Evolutionary conservation across 2,329 filamentous ascomycete species (phyloP).

Genomic region (Diaporthe citrichinensis): DNA sequence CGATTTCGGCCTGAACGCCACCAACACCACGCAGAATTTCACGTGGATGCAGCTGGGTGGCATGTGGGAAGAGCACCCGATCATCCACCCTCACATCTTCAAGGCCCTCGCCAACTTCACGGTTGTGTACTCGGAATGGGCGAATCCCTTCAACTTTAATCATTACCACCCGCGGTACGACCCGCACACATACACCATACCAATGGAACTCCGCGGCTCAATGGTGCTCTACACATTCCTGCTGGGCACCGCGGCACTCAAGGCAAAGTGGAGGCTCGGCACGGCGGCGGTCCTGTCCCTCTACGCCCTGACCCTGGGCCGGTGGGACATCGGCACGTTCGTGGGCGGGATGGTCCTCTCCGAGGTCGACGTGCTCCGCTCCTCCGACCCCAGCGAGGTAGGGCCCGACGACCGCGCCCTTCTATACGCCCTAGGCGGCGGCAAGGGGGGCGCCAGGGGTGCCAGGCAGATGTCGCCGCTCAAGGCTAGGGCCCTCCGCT

Average conservation of each 20-base stretch:
- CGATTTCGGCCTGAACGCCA: conserved; percentile 49
- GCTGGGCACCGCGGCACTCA: conserved; percentile 55
- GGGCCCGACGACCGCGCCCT: conserved; percentile 38
- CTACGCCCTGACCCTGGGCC: conserved; percentile 53
- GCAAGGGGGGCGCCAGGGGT: not conserved
- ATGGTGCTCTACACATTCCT: conserved; percentile 58
- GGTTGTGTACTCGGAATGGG: conserved; percentile 55
- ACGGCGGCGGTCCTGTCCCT: conserved; percentile 50
- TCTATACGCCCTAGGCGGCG: conserved; percentile 19
- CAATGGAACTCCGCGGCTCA: conserved; percentile 58
- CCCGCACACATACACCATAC: conserved; percentile 58
- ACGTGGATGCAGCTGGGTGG: conserved; percentile 56
- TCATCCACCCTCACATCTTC: conserved; percentile 55
- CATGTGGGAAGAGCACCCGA: conserved; percentile 58
- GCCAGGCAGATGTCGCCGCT: conserved; percentile 32
- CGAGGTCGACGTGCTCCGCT: conserved; percentile 52
- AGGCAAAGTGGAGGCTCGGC: conserved; percentile 51
- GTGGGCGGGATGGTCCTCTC: conserved; percentile 55
- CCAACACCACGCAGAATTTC: conserved; percentile 49
- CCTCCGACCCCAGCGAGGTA: conserved; percentile 37
- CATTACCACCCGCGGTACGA: conserved; percentile 58
- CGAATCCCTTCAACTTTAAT: conserved; percentile 57
- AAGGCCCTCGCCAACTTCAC: conserved; percentile 57
- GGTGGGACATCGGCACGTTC: conserved; percentile 59
- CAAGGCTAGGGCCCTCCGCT: conserved; percentile 45